phyloP scores from a whole-genome alignment of 176 grass and related monocot genomes.

The Phyllostachys edulis region DNA sequence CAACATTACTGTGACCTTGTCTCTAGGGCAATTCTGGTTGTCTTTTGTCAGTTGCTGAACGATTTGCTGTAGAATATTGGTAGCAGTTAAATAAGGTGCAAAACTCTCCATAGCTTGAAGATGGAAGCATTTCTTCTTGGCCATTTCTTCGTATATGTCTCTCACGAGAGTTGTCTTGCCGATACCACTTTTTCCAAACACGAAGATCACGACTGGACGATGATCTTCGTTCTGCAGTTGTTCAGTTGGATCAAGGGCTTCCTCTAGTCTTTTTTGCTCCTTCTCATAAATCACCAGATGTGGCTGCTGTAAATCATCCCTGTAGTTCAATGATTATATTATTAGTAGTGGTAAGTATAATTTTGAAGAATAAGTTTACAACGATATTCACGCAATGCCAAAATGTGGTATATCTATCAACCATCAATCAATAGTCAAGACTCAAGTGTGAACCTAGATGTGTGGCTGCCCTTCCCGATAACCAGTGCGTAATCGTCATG shows the following conservation, averaged over 20 bases:
- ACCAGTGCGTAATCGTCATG: too few relatives aligned
- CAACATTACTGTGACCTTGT: fast-evolving
- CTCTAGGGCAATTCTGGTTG: neutral
- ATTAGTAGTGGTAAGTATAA: neutral
- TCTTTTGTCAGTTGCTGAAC: neutral
- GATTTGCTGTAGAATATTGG: slow-evolving; percentile 25
- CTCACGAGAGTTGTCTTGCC: slow-evolving; percentile 32
- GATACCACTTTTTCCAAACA: slow-evolving; percentile 7
- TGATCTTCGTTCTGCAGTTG: neutral
- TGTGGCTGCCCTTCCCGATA: too few relatives aligned
- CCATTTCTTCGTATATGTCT: neutral
- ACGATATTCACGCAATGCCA: neutral
- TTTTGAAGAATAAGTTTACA: neutral
- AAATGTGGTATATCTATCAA: too few relatives aligned
- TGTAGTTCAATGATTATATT: neutral
- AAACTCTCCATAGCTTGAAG: neutral
- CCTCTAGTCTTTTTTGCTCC: neutral
- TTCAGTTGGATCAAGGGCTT: neutral
- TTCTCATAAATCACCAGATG: neutral
- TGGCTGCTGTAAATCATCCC: neutral
- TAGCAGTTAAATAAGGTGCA: neutral
- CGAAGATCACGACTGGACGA: neutral
- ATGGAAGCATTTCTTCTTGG: neutral
- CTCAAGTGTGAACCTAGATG: too few relatives aligned
- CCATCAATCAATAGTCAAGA: too few relatives aligned